Conservation (phyloP, 768 basidiomycete species). For the Sporobolomyces phaffii region DNA sequence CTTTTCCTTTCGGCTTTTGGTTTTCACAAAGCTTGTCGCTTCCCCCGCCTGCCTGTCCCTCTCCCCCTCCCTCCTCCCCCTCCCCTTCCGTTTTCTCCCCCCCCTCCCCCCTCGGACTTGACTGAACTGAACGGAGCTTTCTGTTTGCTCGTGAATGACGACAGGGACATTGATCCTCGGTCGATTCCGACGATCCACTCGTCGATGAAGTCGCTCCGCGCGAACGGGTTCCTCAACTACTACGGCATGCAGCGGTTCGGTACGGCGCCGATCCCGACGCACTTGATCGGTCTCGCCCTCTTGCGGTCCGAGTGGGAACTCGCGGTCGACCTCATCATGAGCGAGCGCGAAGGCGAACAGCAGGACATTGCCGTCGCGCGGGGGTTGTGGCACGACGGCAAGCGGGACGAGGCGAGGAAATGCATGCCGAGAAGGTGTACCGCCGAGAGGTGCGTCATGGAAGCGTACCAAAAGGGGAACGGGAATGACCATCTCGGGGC, state of each 20-base stretch:
- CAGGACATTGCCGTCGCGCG: conserved; percentile 70
- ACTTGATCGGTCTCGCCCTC: conserved; percentile 83
- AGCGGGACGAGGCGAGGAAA: conserved; percentile 69
- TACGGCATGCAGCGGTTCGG: conserved; percentile 99
- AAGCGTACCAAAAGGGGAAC: conserved; percentile 13
- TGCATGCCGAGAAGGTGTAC: conserved; percentile 85
- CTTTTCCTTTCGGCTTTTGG: too few relatives aligned
- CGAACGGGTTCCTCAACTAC: conserved; percentile 92
- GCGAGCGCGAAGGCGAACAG: conserved; percentile 74
- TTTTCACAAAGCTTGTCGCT: too few relatives aligned
- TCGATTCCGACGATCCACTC: conserved; percentile 65
- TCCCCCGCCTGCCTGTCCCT: too few relatives aligned
- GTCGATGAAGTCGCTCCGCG: conserved; percentile 69
- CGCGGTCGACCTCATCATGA: conserved; percentile 74
- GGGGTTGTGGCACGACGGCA: conserved; percentile 78
- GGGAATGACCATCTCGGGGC: conserved; percentile 59
- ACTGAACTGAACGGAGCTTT: too few relatives aligned
- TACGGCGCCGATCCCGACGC: conserved; percentile 90
- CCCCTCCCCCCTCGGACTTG: background rate
- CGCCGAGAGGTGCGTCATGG: conserved; percentile 60
- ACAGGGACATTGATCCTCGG: conserved; percentile 79
- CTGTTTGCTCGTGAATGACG: too few relatives aligned
- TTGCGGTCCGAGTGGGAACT: conserved; percentile 83
- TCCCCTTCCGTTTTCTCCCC: too few relatives aligned
- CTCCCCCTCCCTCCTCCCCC: too few relatives aligned